Evolutionary conservation across 2,329 filamentous ascomycete species (phyloP).

Genomic region (Moelleriella libera): DNA sequence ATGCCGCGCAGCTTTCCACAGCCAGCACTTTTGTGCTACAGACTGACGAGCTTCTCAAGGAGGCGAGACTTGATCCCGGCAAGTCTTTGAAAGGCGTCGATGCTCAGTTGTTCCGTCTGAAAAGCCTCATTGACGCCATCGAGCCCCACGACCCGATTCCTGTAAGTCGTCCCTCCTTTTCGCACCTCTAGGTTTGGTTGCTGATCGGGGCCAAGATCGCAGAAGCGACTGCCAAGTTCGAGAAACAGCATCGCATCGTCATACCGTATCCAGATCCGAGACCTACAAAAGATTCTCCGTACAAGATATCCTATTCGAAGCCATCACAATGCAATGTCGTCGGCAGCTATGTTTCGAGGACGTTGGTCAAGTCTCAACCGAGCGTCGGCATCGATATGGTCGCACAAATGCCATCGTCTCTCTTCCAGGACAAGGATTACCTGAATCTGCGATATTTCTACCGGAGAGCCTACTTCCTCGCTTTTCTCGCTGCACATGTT

Average conservation of each 20-base stretch:
- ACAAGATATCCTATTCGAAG: slow-evolving; percentile 65
- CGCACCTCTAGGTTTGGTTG: neutral
- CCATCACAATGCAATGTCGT: slow-evolving; percentile 74
- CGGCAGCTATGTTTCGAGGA: slow-evolving; percentile 72
- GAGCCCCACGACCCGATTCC: slow-evolving; percentile 32
- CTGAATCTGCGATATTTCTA: slow-evolving; percentile 89
- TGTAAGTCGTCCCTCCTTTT: slow-evolving; percentile 21
- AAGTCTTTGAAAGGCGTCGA: slow-evolving; percentile 34
- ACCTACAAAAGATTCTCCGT: slow-evolving; percentile 61
- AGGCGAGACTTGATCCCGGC: slow-evolving; percentile 37
- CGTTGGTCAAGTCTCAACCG: slow-evolving; percentile 50
- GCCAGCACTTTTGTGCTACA: slow-evolving; percentile 44
- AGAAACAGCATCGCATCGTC: slow-evolving; percentile 51
- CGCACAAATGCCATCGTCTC: slow-evolving; percentile 62
- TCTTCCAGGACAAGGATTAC: slow-evolving; percentile 93
- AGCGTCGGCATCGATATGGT: slow-evolving; percentile 63
- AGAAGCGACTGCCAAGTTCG: slow-evolving; percentile 53
- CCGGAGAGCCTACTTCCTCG: slow-evolving; percentile 83
- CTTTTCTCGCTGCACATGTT: slow-evolving; percentile 61
- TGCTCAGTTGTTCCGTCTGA: slow-evolving; percentile 34
- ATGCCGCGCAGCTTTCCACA: slow-evolving; percentile 25
- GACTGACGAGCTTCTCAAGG: slow-evolving; percentile 43
- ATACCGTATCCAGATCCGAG: slow-evolving; percentile 77
- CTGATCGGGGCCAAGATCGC: slow-evolving; percentile 33
- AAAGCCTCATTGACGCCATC: slow-evolving; percentile 36